Evolutionary conservation across 352 stramenopile genomes (phyloP).

Genomic region (Phytophthora meadii): DNA sequence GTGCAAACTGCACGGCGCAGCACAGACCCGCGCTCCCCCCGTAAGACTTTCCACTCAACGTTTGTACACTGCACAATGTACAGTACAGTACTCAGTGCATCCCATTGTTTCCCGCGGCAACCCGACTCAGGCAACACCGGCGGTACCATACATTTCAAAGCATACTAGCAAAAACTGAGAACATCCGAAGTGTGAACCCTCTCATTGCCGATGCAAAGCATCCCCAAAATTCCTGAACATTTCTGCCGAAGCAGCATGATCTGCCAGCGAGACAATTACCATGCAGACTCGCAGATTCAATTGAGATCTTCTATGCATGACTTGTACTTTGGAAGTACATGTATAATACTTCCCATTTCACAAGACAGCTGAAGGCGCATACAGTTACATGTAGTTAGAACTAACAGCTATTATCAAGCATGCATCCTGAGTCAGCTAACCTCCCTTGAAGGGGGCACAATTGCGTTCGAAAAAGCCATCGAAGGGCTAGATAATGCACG

Average conservation of each 20-base stretch:
- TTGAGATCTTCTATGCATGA: no score
- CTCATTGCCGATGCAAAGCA: slow-evolving; percentile 18
- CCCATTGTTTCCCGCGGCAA: slow-evolving; percentile 1
- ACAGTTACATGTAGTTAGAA: no score
- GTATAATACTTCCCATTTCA: no score
- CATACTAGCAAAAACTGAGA: slow-evolving; percentile 39
- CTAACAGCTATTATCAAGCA: no score
- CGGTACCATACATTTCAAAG: slow-evolving; percentile 7
- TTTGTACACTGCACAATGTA: not conserved
- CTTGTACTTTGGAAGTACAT: no score
- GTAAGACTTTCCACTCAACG: no score
- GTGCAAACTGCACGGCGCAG: not conserved
- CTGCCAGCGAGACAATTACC: not conserved
- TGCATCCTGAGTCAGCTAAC: slow-evolving; percentile 1
- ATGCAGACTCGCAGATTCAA: no score
- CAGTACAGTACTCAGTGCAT: not conserved
- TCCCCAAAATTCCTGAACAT: slow-evolving; percentile 21
- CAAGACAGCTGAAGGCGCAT: no score
- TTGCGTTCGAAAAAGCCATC: slow-evolving; percentile 12
- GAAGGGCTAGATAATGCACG: not conserved
- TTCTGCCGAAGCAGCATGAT: slow-evolving; percentile 22
- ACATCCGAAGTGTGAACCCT: slow-evolving; percentile 22
- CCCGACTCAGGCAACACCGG: slow-evolving; percentile 3
- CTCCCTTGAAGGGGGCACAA: slow-evolving; percentile 24
- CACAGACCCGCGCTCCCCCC: not conserved